Evolutionary conservation across 257 asterid species (phyloP), one percentile per base, ranked within the genome.

Genomic region (Lithospermum erythrorhizon): DNA sequence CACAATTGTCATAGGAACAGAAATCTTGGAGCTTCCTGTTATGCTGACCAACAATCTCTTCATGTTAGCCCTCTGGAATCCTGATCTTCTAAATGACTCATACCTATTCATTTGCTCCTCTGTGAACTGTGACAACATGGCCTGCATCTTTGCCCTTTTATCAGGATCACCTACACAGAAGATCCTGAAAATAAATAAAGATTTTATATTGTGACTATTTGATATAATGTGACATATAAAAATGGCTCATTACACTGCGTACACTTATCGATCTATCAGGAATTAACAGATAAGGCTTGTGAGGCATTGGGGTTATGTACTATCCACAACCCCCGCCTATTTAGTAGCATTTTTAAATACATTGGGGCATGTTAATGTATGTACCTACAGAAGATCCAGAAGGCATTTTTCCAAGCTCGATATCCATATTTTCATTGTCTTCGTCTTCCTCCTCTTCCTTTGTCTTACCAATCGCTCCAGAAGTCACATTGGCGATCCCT

Each of bases 371-470:
- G n/a, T n/a, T n/a, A n/a, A n/a, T n/a, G n/a, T n/a, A n/a, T n/a
- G n/a, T n/a, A n/a, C n/a, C n/a, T n/a, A n/a, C n/a, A 59, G 96
- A 95, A 81, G 86, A 95, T 23, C 83, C 85, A 62, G 72, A 77
- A 35, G 89, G 16, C 51, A 88, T 62, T 76, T 82, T 91, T 35
- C 87, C 88, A 53, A 88, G 81, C 78, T 86, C 94, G 59, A 86
- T 87, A 37, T 88, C 98, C 95, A 91, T 73, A 72, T 80, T 83
- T 73, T 88, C 97, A 65, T 88, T 95, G 23, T 91, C 96, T 68
- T 91, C 98, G 19, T 91, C 98, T 19, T 91, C 95, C 9, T 88
- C 96, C 4, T 91, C 98, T 66, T 88, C 95, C 73, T 86, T 91
- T 65, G 76, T 47, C 73, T 91, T 91, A 62, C 72, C 77, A 69